A percentile compares a stretch with the other conserved stretches of the same genome.
phyloP scores from a whole-genome alignment of 345 rosid genomes.

The Gossypium turneri region DNA sequence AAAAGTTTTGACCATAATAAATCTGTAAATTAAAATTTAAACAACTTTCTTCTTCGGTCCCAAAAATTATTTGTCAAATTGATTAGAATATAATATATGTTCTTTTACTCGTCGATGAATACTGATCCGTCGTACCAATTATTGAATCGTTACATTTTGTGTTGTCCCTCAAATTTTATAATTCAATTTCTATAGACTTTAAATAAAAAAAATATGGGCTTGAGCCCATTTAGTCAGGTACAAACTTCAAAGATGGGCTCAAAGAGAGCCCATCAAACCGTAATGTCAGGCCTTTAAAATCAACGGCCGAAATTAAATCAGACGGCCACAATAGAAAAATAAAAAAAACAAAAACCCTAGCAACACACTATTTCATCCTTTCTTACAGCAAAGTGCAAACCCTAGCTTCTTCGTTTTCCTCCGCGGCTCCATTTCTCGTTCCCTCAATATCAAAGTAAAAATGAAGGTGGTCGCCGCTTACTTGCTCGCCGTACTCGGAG shows the following conservation, averaged over 20 bases:
- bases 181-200: too few relatives aligned
- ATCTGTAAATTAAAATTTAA: too few relatives aligned
- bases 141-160: too few relatives aligned
- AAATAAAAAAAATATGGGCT: background rate
- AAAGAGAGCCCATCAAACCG: background rate
- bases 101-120: too few relatives aligned
- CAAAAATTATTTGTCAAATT: too few relatives aligned
- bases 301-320: background rate
- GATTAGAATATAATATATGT: too few relatives aligned
- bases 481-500: slow-evolving; percentile 67
- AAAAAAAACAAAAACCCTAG: background rate
- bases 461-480: slow-evolving; percentile 83
- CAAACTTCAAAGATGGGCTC: background rate
- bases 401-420: background rate
- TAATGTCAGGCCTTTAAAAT: background rate
- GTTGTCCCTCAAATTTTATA: too few relatives aligned
- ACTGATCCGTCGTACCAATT: too few relatives aligned
- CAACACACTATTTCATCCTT: background rate
- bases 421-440: background rate
- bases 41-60: accelerated
- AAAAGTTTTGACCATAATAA: too few relatives aligned
- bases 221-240: background rate
- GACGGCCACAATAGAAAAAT: background rate
- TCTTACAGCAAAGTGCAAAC: too few relatives aligned
- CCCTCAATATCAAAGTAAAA: background rate